Conservation (phyloP, 768 basidiomycete genomes). For the Pisolithus albus region DNA sequence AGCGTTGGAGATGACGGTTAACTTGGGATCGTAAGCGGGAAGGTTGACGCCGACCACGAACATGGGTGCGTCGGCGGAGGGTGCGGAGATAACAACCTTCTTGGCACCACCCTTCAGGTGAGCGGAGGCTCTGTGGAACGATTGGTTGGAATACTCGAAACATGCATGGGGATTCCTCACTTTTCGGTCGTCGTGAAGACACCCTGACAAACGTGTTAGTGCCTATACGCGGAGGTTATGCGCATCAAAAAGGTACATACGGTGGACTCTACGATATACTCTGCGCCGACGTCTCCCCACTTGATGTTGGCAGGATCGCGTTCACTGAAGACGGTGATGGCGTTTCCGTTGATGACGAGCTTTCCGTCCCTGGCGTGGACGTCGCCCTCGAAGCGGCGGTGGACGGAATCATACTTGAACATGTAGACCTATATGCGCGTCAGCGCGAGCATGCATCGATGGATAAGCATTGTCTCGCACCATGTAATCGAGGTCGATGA, state of each 20-base stretch:
- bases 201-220: constrained; percentile 42
- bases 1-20: constrained; percentile 95
- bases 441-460: background rate
- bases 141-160: constrained; percentile 1
- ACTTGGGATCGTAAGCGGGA: constrained; percentile 81
- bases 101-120: constrained; percentile 99
- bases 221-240: constrained; percentile 4
- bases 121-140: constrained; percentile 58
- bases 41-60: constrained; percentile 95
- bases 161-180: constrained; percentile 29
- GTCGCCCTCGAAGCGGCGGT: constrained; percentile 85
- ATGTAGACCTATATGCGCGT: constrained; percentile 70
- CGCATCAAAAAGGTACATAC: constrained; percentile 34
- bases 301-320: constrained; percentile 79
- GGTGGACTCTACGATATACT: constrained; percentile 96
- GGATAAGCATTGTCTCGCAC: constrained; percentile 33
- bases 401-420: constrained; percentile 96
- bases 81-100: constrained; percentile 99
- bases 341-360: constrained; percentile 76
- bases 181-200: constrained; percentile 97
- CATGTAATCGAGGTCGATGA: constrained; percentile 98
- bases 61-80: constrained; percentile 96
- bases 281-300: constrained; percentile 77
- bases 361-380: constrained; percentile 83
- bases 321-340: constrained; percentile 76